These are phyloP conservation scores for Rhizopogon vinicolor DNA, from an alignment of 768 basidiomycete species.

Conservation along the genomic window DNA sequence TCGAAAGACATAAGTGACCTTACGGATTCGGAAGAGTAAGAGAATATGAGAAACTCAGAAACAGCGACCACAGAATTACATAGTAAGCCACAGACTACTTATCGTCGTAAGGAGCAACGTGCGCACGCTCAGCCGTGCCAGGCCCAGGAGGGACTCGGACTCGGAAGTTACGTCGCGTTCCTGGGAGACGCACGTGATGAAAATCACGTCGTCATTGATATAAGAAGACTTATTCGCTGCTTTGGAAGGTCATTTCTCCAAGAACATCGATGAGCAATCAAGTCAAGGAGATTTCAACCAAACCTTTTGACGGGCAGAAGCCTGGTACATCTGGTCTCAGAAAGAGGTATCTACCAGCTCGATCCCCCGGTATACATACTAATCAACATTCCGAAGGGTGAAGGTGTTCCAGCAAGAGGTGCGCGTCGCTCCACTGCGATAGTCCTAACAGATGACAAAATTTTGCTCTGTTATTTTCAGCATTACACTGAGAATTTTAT, in stretches of 20 bases:
- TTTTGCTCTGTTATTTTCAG: constrained; percentile 32
- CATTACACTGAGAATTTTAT: constrained; percentile 99
- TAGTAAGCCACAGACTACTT: neutral
- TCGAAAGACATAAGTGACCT: too few species aligned
- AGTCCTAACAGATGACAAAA: constrained; percentile 9
- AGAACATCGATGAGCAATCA: constrained; percentile 34
- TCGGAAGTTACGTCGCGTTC: too few species aligned
- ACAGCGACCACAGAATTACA: neutral
- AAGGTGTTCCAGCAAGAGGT: constrained; percentile 98
- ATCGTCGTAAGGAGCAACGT: neutral
- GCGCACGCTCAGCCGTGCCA: neutral
- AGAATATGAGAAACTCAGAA: neutral
- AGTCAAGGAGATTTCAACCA: constrained; percentile 72
- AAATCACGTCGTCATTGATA: constrained; percentile 8
- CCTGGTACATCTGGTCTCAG: constrained; percentile 97
- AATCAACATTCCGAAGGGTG: constrained; percentile 51
- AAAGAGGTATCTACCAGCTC: constrained; percentile 60
- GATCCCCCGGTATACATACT: constrained; percentile 16
- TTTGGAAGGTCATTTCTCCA: neutral
- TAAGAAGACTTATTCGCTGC: constrained; percentile 7
- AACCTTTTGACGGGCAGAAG: constrained; percentile 90
- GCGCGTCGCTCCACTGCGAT: constrained; percentile 15
- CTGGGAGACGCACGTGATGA: constrained; percentile 2
- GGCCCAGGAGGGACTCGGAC: neutral
- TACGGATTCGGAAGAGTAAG: neutral